These are phyloP conservation scores for Elaeis guineensis DNA, from an alignment of 176 grass and related monocot species.

Conservation along the genomic window DNA sequence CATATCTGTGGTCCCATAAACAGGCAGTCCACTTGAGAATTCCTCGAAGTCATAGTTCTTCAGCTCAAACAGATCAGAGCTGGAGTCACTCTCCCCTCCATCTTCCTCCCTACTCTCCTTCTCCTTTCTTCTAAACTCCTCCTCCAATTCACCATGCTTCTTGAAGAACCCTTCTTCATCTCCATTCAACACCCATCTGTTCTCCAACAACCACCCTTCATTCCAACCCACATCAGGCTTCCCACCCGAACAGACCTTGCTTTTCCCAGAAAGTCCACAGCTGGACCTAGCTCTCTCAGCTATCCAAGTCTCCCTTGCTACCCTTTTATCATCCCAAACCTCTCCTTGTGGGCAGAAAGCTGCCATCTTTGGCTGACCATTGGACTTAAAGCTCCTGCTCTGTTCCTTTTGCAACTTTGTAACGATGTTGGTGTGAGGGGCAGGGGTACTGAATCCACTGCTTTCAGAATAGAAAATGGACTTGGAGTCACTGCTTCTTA, in stretches of 20 bases:
- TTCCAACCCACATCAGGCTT: too few relatives aligned
- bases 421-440: neutral
- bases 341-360: neutral
- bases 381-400: neutral
- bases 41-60: neutral
- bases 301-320: neutral
- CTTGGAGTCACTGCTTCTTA: neutral
- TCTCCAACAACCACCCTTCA: too few relatives aligned
- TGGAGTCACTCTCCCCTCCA: neutral
- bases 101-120: constrained; percentile 9
- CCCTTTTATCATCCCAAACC: neutral
- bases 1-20: neutral
- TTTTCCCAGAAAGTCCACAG: too few relatives aligned
- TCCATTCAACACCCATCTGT: too few relatives aligned
- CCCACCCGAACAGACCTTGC: too few relatives aligned
- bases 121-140: neutral
- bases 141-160: neutral
- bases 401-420: neutral
- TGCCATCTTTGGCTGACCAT: neutral
- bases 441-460: neutral
- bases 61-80: constrained; percentile 15
- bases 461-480: neutral
- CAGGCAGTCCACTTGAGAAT: neutral
- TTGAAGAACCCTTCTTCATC: neutral
- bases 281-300: too few relatives aligned